Conservation (phyloP, 1,284 basidiomycete genomes). For the Puccinia sorghi region DNA sequence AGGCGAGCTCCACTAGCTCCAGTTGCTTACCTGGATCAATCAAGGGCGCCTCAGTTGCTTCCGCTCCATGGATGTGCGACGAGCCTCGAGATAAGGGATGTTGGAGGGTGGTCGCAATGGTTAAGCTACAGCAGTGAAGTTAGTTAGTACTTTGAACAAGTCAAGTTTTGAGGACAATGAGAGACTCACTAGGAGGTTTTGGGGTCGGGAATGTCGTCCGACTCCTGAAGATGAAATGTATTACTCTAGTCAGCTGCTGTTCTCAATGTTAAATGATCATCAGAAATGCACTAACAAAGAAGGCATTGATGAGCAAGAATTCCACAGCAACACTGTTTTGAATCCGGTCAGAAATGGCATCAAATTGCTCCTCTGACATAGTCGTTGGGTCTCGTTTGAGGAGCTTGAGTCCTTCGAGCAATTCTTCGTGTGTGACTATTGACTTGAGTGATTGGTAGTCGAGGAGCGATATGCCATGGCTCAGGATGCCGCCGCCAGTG, state of each 20-base stretch:
- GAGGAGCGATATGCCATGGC: conserved; percentile 23
- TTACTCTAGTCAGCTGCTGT: not conserved
- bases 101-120: conserved; percentile 29
- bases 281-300: conserved; percentile 21
- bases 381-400: conserved; percentile 15
- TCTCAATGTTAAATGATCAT: not conserved
- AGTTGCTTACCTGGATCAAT: conserved; percentile 42
- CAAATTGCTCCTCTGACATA: conserved; percentile 15
- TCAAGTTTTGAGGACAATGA: not conserved
- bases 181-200: conserved; percentile 32
- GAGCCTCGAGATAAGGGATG: conserved; percentile 45
- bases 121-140: conserved; percentile 1
- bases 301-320: conserved; percentile 30
- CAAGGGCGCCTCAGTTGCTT: conserved; percentile 1
- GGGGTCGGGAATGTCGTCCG: not conserved
- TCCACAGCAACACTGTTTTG: conserved; percentile 20
- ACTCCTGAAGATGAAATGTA: conserved; percentile 1
- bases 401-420: conserved; percentile 24
- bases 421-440: conserved; percentile 19
- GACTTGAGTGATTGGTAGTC: conserved; percentile 30
- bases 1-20: no score
- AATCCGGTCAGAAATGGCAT: conserved; percentile 4
- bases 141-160: no score
- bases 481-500: conserved; percentile 21
- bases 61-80: conserved; percentile 22